These are phyloP conservation scores for Sordariomycetes sp. DNA, from an alignment of 2,329 filamentous ascomycete genomes.

Conservation along the genomic window DNA sequence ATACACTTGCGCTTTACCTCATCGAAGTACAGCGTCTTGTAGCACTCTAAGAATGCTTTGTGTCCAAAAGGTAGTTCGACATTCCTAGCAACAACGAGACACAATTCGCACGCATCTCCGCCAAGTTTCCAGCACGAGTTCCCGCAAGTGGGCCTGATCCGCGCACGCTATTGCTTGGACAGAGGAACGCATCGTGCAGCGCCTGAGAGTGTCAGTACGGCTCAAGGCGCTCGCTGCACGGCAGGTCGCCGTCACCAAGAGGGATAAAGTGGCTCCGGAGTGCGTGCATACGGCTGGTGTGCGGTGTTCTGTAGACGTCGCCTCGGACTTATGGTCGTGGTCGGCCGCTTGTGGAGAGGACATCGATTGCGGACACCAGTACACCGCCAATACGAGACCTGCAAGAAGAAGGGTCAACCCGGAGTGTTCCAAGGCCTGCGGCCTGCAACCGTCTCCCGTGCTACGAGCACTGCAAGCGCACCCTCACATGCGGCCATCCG, in stretches of 20 bases:
- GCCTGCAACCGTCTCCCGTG: too few relatives aligned
- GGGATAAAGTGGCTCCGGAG: background rate
- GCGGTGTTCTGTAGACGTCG: background rate
- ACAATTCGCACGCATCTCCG: too few relatives aligned
- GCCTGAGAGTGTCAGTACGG: too few relatives aligned
- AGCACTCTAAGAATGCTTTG: conserved; percentile 60
- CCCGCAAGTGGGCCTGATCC: too few relatives aligned
- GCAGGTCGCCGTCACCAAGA: too few relatives aligned
- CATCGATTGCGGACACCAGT: background rate
- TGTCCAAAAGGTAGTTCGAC: too few relatives aligned
- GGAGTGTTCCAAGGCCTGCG: conserved; percentile 22
- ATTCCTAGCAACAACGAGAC: too few relatives aligned
- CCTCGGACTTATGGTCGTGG: background rate
- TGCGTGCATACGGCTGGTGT: background rate
- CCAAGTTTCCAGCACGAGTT: too few relatives aligned
- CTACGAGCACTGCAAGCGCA: too few relatives aligned
- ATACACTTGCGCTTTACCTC: conserved; percentile 28
- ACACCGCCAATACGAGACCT: background rate
- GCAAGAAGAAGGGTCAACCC: conserved; percentile 29
- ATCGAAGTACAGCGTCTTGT: conserved; percentile 42
- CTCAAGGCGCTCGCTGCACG: too few relatives aligned
- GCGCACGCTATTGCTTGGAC: too few relatives aligned
- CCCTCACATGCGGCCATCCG: conserved; percentile 44
- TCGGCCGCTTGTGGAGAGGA: background rate
- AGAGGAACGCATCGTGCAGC: too few relatives aligned